phyloP scores from a whole-genome alignment of 306 rosid species.

The Lathyrus aphaca region DNA sequence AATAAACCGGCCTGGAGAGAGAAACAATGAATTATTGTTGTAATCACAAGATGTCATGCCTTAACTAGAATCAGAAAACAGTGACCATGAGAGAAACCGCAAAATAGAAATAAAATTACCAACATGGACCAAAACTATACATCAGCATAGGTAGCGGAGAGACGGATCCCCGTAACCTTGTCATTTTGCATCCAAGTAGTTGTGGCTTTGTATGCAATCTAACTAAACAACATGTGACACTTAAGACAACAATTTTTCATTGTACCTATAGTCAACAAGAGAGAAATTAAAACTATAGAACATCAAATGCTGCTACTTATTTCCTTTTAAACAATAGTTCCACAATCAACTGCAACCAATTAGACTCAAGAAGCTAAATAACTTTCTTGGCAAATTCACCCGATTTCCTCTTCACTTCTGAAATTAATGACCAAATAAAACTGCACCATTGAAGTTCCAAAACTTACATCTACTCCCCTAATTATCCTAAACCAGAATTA shows the following conservation, averaged over 20 bases:
- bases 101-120: slow-evolving; percentile 18
- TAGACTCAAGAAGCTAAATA: slow-evolving; percentile 53
- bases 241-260: slow-evolving; percentile 27
- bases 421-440: slow-evolving; percentile 52
- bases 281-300: slow-evolving; percentile 35
- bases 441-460: slow-evolving; percentile 41
- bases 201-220: slow-evolving; percentile 29
- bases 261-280: slow-evolving; percentile 21
- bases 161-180: slow-evolving; percentile 16
- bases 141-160: slow-evolving; percentile 28
- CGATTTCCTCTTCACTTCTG: slow-evolving; percentile 54
- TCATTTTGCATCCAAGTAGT: slow-evolving; percentile 34
- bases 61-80: slow-evolving; percentile 7
- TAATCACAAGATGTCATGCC: slow-evolving; percentile 12
- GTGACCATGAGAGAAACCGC: background rate
- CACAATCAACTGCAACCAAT: slow-evolving; percentile 60
- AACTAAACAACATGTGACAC: slow-evolving; percentile 35
- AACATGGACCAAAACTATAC: slow-evolving; percentile 23
- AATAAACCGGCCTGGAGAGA: too few species aligned
- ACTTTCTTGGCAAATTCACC: slow-evolving; percentile 47
- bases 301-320: slow-evolving; percentile 48
- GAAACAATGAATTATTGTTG: too few species aligned
- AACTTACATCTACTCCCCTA: slow-evolving; percentile 47
- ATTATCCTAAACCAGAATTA: slow-evolving; percentile 88
- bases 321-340: slow-evolving; percentile 45